These are phyloP conservation scores for Bacidia gigantensis DNA, from an alignment of 495 filamentous ascomycete genomes.

Conservation along the genomic window DNA sequence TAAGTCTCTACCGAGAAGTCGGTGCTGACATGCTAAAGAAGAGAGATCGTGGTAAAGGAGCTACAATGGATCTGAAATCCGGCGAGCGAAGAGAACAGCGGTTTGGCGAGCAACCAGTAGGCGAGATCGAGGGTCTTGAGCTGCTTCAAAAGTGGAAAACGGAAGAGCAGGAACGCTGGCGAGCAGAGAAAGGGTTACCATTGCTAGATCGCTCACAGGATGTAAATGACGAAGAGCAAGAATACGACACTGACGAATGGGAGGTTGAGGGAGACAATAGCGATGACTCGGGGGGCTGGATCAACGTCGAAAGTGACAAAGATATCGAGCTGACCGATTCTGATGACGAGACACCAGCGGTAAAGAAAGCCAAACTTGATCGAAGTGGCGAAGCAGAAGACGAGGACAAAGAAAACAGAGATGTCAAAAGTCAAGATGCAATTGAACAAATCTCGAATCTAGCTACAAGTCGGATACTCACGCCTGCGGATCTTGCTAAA, in stretches of 20 bases:
- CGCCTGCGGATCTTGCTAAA: slow-evolving; percentile 83
- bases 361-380: slow-evolving; percentile 42
- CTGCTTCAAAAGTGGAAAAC: slow-evolving; percentile 88
- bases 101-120: slow-evolving; percentile 65
- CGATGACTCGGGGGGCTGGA: slow-evolving; percentile 79
- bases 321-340: slow-evolving; percentile 66
- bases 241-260: slow-evolving; percentile 65
- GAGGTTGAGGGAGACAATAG: slow-evolving; percentile 63
- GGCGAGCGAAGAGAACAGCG: slow-evolving; percentile 56
- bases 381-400: slow-evolving; percentile 3
- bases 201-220: slow-evolving; percentile 41
- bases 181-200: slow-evolving; percentile 47
- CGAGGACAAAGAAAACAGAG: slow-evolving; percentile 16
- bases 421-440: slow-evolving; percentile 5
- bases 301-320: slow-evolving; percentile 72
- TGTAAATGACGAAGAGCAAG: slow-evolving; percentile 49
- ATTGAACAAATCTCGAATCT: slow-evolving; percentile 42
- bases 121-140: slow-evolving; percentile 85
- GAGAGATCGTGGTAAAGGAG: slow-evolving; percentile 82
- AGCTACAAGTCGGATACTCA: slow-evolving; percentile 78
- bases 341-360: slow-evolving; percentile 49
- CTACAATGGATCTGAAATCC: slow-evolving; percentile 63
- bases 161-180: slow-evolving; percentile 63
- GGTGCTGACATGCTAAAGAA: slow-evolving; percentile 80
- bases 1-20: slow-evolving; percentile 81